Conservation (phyloP, 2,329 filamentous ascomycete genomes). For the Paraphaeosphaeria sporulosa region DNA sequence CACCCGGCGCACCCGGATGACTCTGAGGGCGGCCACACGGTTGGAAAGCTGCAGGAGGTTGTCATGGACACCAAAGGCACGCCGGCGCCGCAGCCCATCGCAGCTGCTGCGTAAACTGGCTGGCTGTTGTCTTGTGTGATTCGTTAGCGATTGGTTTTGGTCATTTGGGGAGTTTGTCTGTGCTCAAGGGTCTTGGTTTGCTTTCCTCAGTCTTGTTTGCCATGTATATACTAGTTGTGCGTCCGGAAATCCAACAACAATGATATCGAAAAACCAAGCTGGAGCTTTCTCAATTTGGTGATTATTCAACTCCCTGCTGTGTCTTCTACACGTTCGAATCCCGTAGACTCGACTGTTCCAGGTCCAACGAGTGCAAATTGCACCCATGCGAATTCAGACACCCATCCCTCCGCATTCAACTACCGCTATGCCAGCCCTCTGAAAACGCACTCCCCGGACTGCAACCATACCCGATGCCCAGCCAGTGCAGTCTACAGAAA, state of each 20-base stretch:
- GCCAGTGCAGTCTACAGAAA: too few species aligned
- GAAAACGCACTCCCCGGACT: too few species aligned
- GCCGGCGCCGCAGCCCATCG: conserved; percentile 44
- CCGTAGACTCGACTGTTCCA: too few species aligned
- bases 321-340: too few species aligned
- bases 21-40: conserved; percentile 37
- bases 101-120: conserved; percentile 35
- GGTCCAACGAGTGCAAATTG: too few species aligned
- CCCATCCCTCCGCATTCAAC: too few species aligned
- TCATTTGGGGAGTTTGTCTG: conserved; percentile 9
- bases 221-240: background rate
- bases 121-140: background rate
- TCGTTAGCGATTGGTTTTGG: conserved; percentile 5
- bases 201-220: background rate
- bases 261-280: background rate
- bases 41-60: conserved; percentile 37
- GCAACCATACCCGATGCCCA: too few species aligned
- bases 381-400: too few species aligned
- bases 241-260: background rate
- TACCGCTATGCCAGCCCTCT: too few species aligned
- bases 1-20: conserved; percentile 49
- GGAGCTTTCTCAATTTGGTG: too few species aligned
- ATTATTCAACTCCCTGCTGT: too few species aligned
- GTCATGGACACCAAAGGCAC: conserved; percentile 38
- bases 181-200: background rate